Conservation (phyloP, 495 filamentous ascomycete genomes). For the Penicillium goetzii region DNA sequence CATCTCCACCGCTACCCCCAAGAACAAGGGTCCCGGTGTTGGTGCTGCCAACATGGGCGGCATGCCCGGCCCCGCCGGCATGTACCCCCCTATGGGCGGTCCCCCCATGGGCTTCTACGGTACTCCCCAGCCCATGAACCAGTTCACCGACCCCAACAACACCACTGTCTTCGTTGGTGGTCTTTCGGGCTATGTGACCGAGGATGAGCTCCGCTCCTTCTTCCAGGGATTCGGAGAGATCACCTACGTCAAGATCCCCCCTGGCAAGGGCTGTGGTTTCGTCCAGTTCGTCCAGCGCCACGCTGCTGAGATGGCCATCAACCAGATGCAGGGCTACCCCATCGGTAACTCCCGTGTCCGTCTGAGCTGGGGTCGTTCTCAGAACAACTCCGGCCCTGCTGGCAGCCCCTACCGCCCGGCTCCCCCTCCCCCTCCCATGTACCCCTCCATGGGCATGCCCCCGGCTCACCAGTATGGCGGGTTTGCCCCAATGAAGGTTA, state of each 20-base stretch:
- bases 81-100: conserved; percentile 71
- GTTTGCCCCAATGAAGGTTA: conserved; percentile 77
- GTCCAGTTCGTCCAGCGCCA: conserved; percentile 99
- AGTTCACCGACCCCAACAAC: conserved; percentile 99
- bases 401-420: conserved; percentile 97
- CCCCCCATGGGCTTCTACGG: conserved; percentile 83
- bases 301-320: conserved; percentile 99
- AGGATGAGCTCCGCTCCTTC: conserved; percentile 98
- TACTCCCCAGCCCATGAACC: conserved; percentile 94
- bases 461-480: conserved; percentile 72
- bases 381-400: conserved; percentile 98
- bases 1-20: conserved; percentile 96
- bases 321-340: conserved; percentile 99
- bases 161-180: conserved; percentile 99
- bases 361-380: conserved; percentile 93
- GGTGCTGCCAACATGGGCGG: conserved; percentile 57
- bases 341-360: conserved; percentile 98
- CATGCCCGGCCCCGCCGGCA: conserved; percentile 52
- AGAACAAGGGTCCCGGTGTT: conserved; percentile 80
- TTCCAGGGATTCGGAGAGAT: conserved; percentile 99
- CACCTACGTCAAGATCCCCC: conserved; percentile 99
- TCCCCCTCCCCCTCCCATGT: conserved; percentile 84
- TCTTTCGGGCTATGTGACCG: conserved; percentile 96
- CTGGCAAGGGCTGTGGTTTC: conserved; percentile 98
- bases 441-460: conserved; percentile 84